Evolutionary conservation across 2,329 filamentous ascomycete species (phyloP), one percentile per base, ranked within the genome.

Genomic region (Gremmenia infestans): DNA sequence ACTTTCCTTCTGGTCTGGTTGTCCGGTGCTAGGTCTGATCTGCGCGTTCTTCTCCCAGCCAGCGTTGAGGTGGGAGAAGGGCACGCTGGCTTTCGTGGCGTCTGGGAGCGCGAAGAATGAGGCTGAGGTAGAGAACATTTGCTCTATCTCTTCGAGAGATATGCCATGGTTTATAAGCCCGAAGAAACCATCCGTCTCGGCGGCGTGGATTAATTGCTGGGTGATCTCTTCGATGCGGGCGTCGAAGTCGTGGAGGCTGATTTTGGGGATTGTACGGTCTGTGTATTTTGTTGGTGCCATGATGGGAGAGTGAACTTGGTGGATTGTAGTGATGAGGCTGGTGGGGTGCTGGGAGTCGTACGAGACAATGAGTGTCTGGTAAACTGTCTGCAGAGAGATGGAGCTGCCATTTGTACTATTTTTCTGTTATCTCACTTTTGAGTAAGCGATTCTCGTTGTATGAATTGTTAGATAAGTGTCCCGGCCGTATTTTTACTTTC

Each of bases 181-280:
- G 68, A 85, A 85, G 73, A 85, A 84, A 8, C 81, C 81, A 40
- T 78, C 77, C 6, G 80, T 81, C 60, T 83, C 79, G 0, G 81
- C 78, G 4, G 81, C 81, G 36, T 75, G 56, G 58, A 80, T 71
- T 7, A 83, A 72, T 58, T 83, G 68, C 1, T 65, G 53, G 0
- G 80, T 81, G 60, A 85, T 83, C 45, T 78, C 73, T 52, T 79
- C 74, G 61, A 81, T 74, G 46, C 81, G 76, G n/a, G 65, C 62
- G 32, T 76, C 72, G 62, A 82, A 23, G 48, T 23, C 19, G 48
- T 50, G 28, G 17, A 50, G 32, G 19, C 6, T 14, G 19, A 50
- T 23, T 7, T 17, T 39, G 48, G 48, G 46, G 50, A 68, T 67
- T 4, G 54, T 54, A 5, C 65, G 63, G 28, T 59, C 57, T 19